These are phyloP conservation scores for Xylariaceae sp. DNA, from an alignment of 2,329 filamentous ascomycete species.

Conservation along the genomic window DNA sequence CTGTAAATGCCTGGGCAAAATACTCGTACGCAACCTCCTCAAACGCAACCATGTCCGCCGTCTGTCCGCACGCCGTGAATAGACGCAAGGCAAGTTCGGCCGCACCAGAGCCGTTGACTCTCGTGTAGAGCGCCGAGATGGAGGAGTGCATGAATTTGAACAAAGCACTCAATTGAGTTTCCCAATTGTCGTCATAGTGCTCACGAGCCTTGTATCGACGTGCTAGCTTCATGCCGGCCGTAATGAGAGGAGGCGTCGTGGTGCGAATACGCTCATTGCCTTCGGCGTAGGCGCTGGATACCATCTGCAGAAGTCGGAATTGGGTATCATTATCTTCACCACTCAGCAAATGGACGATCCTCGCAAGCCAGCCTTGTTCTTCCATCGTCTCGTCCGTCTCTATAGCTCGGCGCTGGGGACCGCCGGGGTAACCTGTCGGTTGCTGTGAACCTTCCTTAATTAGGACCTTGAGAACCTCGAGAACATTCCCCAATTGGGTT, in stretches of 20 bases:
- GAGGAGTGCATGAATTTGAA: constrained; percentile 95
- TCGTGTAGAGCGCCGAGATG: constrained; percentile 79
- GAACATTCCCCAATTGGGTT: constrained; percentile 77
- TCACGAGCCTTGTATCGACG: constrained; percentile 84
- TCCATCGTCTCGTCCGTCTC: constrained; percentile 98
- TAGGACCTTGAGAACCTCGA: constrained; percentile 82
- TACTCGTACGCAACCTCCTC: constrained; percentile 98
- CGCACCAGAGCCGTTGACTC: constrained; percentile 69
- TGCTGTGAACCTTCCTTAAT: constrained; percentile 88
- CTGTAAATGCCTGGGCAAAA: constrained; percentile 95
- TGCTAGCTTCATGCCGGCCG: constrained; percentile 81
- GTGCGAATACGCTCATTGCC: constrained; percentile 95
- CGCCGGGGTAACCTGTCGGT: constrained; percentile 76
- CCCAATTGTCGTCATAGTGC: constrained; percentile 66
- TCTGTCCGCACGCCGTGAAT: constrained; percentile 87
- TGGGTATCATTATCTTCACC: constrained; percentile 86
- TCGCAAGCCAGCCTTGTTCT: constrained; percentile 93
- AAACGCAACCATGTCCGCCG: constrained; percentile 83
- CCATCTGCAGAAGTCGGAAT: constrained; percentile 85
- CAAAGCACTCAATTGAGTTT: constrained; percentile 63
- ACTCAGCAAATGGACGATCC: constrained; percentile 82
- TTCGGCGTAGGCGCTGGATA: constrained; percentile 78
- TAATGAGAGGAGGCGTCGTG: constrained; percentile 88
- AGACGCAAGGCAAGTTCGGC: constrained; percentile 84
- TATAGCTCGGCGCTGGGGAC: constrained; percentile 64